Evolutionary conservation across 2,329 filamentous ascomycete species (phyloP), one percentile per base, ranked within the genome.

Genomic region (Alternaria sp.): DNA sequence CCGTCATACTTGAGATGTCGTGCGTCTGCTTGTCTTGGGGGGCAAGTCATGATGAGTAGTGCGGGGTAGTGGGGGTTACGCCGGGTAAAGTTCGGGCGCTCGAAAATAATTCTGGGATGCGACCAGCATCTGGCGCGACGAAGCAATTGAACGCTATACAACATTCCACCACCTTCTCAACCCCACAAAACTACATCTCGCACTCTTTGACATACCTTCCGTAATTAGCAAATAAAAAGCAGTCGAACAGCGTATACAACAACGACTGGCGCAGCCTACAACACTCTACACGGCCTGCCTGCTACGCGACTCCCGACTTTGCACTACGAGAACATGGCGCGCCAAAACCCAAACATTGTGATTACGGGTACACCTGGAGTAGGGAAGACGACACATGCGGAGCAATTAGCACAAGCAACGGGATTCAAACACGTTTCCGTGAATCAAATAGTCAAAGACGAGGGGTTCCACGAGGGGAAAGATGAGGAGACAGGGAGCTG

Each of bases 351-450:
- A 29, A 99, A 98, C 78, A 92, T 99, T 72, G 90, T 99, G 68
- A 85, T 99, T 66, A 98, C 95, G 39, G 95, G 95, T 65, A 99
- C 95, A 21, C 95, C 95, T 0, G 95, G 95, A 54, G 92, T 96
- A 28, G 95, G 95, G 73, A 99, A 99, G 82, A 97, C 93, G 17
- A 96, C 91, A 7, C 93, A 97, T 77, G 92, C 91, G 74, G 91
- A 96, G 77, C 84, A 87, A 70, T 82, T 99, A 48, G 91, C 92
- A 6, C 84, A 90, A 73, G 87, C 85, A 59, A 90, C 90, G 8
- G 91, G 90, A 1, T 81, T 98, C 65, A 89, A 88, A 70, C 93
- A 97, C 77, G 78, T 99, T 13, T 90, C 90, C 9, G 87, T 99
- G 72, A 99, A 98, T 78, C 87, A 96, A 69, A 83, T 98, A 37